Evolutionary conservation across 2,329 filamentous ascomycete species (phyloP), one percentile per base, ranked within the genome.

Genomic region (Aspergillus novoparasiticus): DNA sequence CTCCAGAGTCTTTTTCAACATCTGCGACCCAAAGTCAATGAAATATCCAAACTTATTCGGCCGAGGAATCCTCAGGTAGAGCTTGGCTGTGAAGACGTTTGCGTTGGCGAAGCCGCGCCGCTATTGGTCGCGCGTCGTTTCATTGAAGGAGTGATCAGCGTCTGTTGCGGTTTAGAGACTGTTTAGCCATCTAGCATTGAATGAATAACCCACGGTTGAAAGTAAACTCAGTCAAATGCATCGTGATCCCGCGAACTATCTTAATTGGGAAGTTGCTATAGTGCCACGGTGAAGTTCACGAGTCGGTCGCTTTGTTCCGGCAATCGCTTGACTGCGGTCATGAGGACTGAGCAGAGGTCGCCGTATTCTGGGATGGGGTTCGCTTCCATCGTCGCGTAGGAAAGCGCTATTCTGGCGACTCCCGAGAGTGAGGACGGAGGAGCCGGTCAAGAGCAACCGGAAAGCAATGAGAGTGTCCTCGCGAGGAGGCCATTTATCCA

Each of bases 41-140:
- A n/a, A n/a, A n/a, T 10, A 4, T 4, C 39, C 8, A n/a, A 41
- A 41, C 8, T 9, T n/a, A n/a, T 41, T 41, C 16, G 39, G 6
- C 39, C 39, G 39, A 2, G 3, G 8, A 14, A 41, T 41, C 19
- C 1, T 3, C 39, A n/a, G 16, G 19, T 41, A n/a, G 16, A 61
- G 30, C 56, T 62, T 62, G 23, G 60, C 30, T 43, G 56, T 34
- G 30, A 53, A 59, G 0, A 26, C 4, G 30, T 55, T 58, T 23
- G 28, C 28, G 32, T 62, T 62, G 9, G 34, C 9, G 4, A 32
- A 58, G 30, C 16, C 32, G 23, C 51, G 14, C 14, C 60, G 45
- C 43, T 21, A 41, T 28, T 59, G 14, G 9, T 53, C 32, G 57
- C 26, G 21, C 16, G 30, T 23, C 16, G n/a, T 5, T n/a, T 41